Percentiles rank a stretch among this genome's conserved stretches.
These are phyloP conservation scores for Phyllosticta ampelicida DNA, from an alignment of 2,329 filamentous ascomycete species.

Conservation along the genomic window DNA sequence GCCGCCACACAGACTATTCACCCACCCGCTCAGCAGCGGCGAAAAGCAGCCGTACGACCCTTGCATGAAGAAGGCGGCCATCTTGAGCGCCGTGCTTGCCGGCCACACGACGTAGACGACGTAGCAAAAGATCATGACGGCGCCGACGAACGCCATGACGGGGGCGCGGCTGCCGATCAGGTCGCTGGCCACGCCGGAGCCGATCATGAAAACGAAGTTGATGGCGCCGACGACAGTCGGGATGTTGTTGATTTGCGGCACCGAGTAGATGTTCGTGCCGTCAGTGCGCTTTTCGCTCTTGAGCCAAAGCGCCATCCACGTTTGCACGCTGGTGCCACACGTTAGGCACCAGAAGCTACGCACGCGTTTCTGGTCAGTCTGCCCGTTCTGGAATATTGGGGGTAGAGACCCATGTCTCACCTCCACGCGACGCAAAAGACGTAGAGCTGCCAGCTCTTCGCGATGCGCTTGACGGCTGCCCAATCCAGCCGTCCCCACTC, in stretches of 20 bases:
- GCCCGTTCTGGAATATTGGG: neutral
- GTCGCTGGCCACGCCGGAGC: slow-evolving; percentile 20
- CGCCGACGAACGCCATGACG: slow-evolving; percentile 28
- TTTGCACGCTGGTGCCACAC: slow-evolving; percentile 29
- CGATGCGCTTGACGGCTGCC: slow-evolving; percentile 29
- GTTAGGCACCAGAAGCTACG: slow-evolving; percentile 31
- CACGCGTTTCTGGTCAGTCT: slow-evolving; percentile 9
- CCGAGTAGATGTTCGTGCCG: slow-evolving; percentile 17
- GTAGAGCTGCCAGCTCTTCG: slow-evolving; percentile 36
- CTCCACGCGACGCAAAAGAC: slow-evolving; percentile 29
- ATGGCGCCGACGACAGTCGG: slow-evolving; percentile 33
- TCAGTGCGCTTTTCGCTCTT: slow-evolving; percentile 19
- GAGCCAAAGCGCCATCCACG: slow-evolving; percentile 32
- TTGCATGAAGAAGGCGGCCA: slow-evolving; percentile 31
- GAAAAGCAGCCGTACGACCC: slow-evolving; percentile 35
- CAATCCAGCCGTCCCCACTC: slow-evolving; percentile 29
- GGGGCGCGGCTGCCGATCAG: slow-evolving; percentile 27
- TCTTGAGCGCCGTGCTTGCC: slow-evolving; percentile 27
- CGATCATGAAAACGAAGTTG: slow-evolving; percentile 32
- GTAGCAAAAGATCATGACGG: slow-evolving; percentile 28
- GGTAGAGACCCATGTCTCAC: neutral
- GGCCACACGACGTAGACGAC: slow-evolving; percentile 30
- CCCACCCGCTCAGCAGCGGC: slow-evolving; percentile 32
- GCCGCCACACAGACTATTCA: slow-evolving; percentile 31
- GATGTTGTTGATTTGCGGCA: slow-evolving; percentile 37